These are phyloP conservation scores for Lactarius sp. DNA, from an alignment of 768 basidiomycete genomes.

Conservation along the genomic window DNA sequence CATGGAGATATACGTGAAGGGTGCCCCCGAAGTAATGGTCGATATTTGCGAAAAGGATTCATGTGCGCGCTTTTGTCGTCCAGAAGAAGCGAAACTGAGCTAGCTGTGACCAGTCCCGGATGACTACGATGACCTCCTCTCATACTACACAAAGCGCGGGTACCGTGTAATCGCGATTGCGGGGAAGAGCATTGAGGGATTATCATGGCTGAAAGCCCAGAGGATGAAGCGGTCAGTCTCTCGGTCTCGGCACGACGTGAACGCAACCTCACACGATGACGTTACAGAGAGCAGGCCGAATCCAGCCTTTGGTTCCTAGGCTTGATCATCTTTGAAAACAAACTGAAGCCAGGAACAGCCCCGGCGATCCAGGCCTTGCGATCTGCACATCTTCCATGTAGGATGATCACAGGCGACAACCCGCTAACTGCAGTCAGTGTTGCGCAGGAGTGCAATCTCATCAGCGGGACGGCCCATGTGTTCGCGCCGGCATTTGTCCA, in stretches of 20 bases:
- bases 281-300: conserved; percentile 87
- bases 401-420: conserved; percentile 99
- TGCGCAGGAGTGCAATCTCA: conserved; percentile 86
- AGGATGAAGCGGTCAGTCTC: conserved; percentile 76
- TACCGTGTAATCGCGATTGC: conserved; percentile 98
- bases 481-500: conserved; percentile 76
- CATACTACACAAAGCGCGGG: conserved; percentile 94
- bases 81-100: neutral
- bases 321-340: conserved; percentile 96
- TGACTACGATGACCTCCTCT: conserved; percentile 93
- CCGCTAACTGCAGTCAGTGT: conserved; percentile 95
- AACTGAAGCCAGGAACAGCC: conserved; percentile 87
- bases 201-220: conserved; percentile 97
- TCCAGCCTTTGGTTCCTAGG: conserved; percentile 87
- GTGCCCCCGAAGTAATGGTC: conserved; percentile 97
- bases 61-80: conserved; percentile 50
- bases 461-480: conserved; percentile 84
- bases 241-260: neutral
- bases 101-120: conserved; percentile 63
- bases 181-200: conserved; percentile 87
- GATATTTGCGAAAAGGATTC: conserved; percentile 91
- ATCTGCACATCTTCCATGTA: conserved; percentile 83
- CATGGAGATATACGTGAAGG: conserved; percentile 99
- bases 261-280: conserved; percentile 7
- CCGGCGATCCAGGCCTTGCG: conserved; percentile 87